Base-by-base conservation (phyloP, 2,329 filamentous ascomycete species). In the Aureobasidium subglaciale region DNA sequence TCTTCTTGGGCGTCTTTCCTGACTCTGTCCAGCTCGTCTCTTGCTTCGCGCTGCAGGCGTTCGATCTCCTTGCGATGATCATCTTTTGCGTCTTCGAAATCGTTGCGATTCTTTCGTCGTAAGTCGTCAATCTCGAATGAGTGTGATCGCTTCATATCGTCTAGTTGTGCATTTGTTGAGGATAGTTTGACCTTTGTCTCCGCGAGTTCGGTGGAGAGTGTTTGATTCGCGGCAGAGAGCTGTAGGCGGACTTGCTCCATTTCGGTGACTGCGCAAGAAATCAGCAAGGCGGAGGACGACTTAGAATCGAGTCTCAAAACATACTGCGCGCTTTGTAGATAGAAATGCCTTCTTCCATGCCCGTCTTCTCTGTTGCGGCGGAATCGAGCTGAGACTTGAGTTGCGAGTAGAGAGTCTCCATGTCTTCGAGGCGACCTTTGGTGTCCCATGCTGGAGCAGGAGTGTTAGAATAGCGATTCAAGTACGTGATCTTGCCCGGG, bases 401-500 rank as follows among this genome's bases (percentile, higher is more conserved):
- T 58, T 80, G 76, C 45, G 80, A 78, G 66, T 90, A 90, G 64
- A 92, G 79, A 16, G 78, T 76, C 64, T 95, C 88, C 72, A 96
- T 85, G 58, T 84, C 80, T 60, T 85, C 84, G 62, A 96, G 80
- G 61, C 86, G 83, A 59, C 82, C 82, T 63, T 90, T 85, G 62
- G 90, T 83, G 68, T 96, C 90, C 80, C 86, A 92, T 65, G 81
- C 87, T 88, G 80, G 75, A 68, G 69, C 67, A 72, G 75, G 78
- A 61, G 80, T 73, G 78, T 88, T 86, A 84, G 90, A 89, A 77
- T 85, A 74, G 74, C 84, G 87, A 62, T 80, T 85, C 65, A 92
- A 76, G 75, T 58, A 67, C 9, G 56, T 57, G 55, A 58, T 60
- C 55, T 78, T 59, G 49, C 25, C 56, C 67, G 67, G 61, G 18